Conservation (phyloP, 108 stramenopile species). For the Hondaea fermentalgiana region DNA sequence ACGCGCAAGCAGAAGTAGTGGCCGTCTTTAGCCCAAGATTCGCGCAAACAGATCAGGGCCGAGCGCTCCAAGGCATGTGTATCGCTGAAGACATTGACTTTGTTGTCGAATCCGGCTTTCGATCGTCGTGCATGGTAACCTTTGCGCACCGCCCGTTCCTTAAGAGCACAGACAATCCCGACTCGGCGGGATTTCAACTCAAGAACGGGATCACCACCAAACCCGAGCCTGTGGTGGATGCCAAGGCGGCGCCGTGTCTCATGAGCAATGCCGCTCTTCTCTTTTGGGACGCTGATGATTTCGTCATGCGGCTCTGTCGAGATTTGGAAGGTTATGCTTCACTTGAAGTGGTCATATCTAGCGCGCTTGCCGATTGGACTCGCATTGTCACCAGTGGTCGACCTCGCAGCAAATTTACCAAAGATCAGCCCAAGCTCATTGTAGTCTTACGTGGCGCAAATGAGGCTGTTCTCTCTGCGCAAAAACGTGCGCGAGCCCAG, state of each 20-base stretch:
- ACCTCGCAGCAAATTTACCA: not conserved
- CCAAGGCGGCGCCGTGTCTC: not conserved
- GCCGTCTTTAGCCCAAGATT: no score
- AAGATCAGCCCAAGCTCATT: not conserved
- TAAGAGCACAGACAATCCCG: not conserved
- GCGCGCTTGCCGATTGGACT: not conserved
- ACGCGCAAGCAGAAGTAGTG: no score
- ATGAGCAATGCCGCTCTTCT: not conserved
- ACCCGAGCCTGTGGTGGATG: not conserved
- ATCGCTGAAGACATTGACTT: no score
- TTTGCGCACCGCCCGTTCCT: no score
- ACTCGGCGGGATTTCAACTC: not conserved
- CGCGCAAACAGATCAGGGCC: no score
- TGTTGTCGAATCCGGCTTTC: no score
- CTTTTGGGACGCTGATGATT: not conserved
- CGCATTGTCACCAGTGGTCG: not conserved
- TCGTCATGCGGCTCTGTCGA: not conserved
- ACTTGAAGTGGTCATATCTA: not conserved
- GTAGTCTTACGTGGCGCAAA: not conserved
- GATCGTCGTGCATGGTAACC: no score
- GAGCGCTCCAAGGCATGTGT: no score
- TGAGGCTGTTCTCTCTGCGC: not conserved
- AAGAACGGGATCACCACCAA: not conserved
- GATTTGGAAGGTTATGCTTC: not conserved
- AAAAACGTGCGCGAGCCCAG: not conserved